Evolutionary conservation across 495 filamentous ascomycete genomes (phyloP), one percentile per base, ranked within the genome.

Genomic region (Pyronema domesticum): DNA sequence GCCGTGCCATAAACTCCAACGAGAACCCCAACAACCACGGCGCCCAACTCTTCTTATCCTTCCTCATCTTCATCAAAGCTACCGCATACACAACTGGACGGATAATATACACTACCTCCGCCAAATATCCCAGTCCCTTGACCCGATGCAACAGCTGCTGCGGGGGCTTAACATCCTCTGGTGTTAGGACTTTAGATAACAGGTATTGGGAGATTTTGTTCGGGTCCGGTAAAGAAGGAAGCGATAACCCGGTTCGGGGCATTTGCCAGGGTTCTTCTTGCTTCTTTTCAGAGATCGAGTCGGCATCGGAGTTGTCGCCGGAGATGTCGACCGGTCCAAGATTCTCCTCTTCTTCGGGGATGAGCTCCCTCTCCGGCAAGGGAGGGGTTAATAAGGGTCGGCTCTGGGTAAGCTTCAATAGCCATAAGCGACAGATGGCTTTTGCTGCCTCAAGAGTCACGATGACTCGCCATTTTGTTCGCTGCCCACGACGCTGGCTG

Each of bases 151-250:
- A 73, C 45, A 98, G 77, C 14, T 82, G 77, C 17, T 79, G 80
- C 0, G 93, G 81, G 4, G 88, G 80, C 66, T 94, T 95, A 71
- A 98, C 88, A 67, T 96, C 91, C 69, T 96, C 93, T 14, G 93
- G 85, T 1, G 85, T 94, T 23, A 98, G 73, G 14, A 95, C 91
- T 51, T 89, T 87, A n/a, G 79, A 80, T 44, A 93, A 82, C 15
- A 98, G 76, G 66, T 91, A 95, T 37, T 76, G 80, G 23, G 83
- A 82, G 23, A 94, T 83, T 62, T 91, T 85, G 23, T 77, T 74
- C 7, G 81, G 77, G 49, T 80, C 79, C 1, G 91, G 91, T 18
- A 98, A 73, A 37, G 74, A 78, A 0, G 93, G 89, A 35, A 98
- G 76, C 7, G 76, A 80, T 46, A 94, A 71, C 7, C 86, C 86